Conservation (phyloP, 768 basidiomycete genomes). For the Tylopilus plumbeoviolaceoides region DNA sequence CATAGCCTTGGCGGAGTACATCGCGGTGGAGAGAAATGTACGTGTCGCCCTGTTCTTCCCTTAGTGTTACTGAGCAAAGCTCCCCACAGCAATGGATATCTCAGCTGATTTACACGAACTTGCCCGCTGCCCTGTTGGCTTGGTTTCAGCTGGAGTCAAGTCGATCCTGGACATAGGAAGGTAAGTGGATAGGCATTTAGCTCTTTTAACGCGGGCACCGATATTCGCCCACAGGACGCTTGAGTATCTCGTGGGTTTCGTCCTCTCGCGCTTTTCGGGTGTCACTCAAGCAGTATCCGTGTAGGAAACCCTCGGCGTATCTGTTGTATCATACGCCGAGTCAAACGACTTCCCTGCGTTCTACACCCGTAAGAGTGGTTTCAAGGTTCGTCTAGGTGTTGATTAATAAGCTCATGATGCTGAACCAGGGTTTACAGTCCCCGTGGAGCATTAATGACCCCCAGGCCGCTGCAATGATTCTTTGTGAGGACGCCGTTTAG, state of each 20-base stretch:
- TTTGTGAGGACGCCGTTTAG: conserved; percentile 49
- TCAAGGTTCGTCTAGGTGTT: conserved; percentile 40
- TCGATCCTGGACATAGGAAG: conserved; percentile 91
- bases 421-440: conserved; percentile 43
- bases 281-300: background rate
- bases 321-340: conserved; percentile 74
- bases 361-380: conserved; percentile 80
- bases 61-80: background rate
- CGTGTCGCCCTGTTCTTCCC: conserved; percentile 12
- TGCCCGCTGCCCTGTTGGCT: conserved; percentile 81
- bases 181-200: conserved; percentile 28
- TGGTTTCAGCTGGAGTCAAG: conserved; percentile 93
- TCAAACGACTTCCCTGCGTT: conserved; percentile 92
- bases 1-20: conserved; percentile 80
- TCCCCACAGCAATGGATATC: conserved; percentile 76
- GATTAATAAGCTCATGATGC: background rate
- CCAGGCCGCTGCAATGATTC: conserved; percentile 61
- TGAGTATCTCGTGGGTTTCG: conserved; percentile 62
- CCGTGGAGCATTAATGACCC: conserved; percentile 75
- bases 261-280: background rate
- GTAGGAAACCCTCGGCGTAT: conserved; percentile 94
- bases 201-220: background rate
- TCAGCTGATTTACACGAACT: conserved; percentile 93
- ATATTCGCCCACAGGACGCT: conserved; percentile 51
- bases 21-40: conserved; percentile 67